These are phyloP conservation scores for Lojkania enalia DNA, from an alignment of 2,329 filamentous ascomycete genomes.

Conservation along the genomic window DNA sequence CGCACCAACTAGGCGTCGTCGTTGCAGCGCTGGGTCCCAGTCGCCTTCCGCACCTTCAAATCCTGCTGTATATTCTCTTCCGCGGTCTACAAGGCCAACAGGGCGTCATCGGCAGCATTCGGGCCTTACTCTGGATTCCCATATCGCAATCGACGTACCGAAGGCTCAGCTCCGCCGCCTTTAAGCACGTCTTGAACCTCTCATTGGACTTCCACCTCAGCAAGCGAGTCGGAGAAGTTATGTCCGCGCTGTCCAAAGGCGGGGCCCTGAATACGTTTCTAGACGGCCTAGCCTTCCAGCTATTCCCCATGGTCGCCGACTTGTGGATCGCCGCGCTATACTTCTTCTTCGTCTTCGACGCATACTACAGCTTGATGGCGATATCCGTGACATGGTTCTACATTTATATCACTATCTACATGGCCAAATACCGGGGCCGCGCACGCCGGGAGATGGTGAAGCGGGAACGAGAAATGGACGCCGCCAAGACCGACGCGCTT, in stretches of 20 bases:
- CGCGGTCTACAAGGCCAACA: slow-evolving; percentile 53
- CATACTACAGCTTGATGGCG: slow-evolving; percentile 62
- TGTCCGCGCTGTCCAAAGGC: slow-evolving; percentile 55
- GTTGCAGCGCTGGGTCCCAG: slow-evolving; percentile 49
- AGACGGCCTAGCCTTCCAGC: slow-evolving; percentile 61
- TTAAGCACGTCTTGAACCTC: slow-evolving; percentile 53
- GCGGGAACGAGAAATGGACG: slow-evolving; percentile 54
- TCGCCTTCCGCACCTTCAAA: slow-evolving; percentile 48
- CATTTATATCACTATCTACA: slow-evolving; percentile 56
- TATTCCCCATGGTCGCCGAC: slow-evolving; percentile 64
- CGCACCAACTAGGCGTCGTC: slow-evolving; percentile 48
- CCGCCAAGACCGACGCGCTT: slow-evolving; percentile 54
- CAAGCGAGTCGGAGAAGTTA: slow-evolving; percentile 57
- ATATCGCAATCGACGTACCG: slow-evolving; percentile 52
- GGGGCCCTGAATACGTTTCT: slow-evolving; percentile 57
- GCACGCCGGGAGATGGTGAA: slow-evolving; percentile 52
- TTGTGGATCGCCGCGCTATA: slow-evolving; percentile 63
- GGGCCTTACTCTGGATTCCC: slow-evolving; percentile 55
- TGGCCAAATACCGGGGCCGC: slow-evolving; percentile 52
- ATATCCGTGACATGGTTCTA: slow-evolving; percentile 59
- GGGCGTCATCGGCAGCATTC: slow-evolving; percentile 48
- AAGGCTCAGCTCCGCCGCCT: slow-evolving; percentile 50
- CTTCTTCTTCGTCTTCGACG: slow-evolving; percentile 63
- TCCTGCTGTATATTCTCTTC: slow-evolving; percentile 51
- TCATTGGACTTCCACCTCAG: slow-evolving; percentile 57